Conservation (phyloP, 179 eudicot genomes). For the Vitellaria paradoxa region DNA sequence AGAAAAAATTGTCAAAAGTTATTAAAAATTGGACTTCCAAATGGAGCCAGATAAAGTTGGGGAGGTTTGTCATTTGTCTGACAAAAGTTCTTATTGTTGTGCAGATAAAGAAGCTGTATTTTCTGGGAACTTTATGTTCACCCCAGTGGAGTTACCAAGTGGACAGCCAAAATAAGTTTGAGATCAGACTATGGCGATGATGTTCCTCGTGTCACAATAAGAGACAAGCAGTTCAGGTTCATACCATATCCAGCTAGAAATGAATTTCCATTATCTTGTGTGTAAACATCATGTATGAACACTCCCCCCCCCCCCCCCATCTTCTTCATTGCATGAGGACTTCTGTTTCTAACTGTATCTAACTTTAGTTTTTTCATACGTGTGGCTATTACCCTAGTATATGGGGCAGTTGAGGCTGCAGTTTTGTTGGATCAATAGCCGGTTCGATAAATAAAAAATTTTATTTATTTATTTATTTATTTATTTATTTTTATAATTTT, state of each 20-base stretch:
- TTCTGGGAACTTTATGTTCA: conserved; percentile 65
- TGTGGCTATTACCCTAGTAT: too few relatives aligned
- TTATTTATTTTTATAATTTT: too few relatives aligned
- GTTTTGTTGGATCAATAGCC: too few relatives aligned
- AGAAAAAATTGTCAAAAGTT: too few relatives aligned
- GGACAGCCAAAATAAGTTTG: background rate
- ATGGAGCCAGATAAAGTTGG: background rate
- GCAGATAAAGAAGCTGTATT: conserved; percentile 55
- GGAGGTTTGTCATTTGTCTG: background rate
- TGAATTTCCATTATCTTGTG: background rate
- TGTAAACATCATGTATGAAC: background rate
- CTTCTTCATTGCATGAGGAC: too few relatives aligned
- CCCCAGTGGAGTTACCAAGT: conserved; percentile 30
- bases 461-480: too few relatives aligned
- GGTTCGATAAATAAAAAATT: too few relatives aligned
- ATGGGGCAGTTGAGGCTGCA: too few relatives aligned
- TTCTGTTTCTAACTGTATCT: too few relatives aligned
- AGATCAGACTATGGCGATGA: background rate
- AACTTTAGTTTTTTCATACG: too few relatives aligned
- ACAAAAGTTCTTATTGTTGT: background rate
- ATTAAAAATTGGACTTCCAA: too few relatives aligned
- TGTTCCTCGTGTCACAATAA: background rate
- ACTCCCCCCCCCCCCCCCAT: too few relatives aligned
- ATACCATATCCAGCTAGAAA: background rate
- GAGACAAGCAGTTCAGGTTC: background rate